phyloP scores from a whole-genome alignment of 2,329 filamentous ascomycete species.

The Fusarium proliferatum region DNA sequence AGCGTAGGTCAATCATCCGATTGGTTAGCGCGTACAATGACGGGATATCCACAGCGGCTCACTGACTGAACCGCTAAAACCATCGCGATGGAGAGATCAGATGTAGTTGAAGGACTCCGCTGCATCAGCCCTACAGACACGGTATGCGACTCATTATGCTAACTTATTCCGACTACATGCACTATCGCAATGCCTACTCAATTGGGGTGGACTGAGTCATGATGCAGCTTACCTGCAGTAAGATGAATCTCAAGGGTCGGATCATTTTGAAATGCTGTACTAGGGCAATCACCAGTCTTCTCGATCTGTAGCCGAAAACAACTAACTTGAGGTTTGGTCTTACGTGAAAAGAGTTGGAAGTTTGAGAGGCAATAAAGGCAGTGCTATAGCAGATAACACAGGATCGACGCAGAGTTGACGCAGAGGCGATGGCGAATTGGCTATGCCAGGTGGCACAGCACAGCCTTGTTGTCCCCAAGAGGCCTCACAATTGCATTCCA shows the following conservation, averaged over 20 bases:
- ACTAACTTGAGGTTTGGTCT: not conserved
- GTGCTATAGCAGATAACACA: accelerated
- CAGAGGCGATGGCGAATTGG: not conserved
- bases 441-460: not conserved
- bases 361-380: accelerated
- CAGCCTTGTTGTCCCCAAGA: not conserved
- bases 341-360: accelerated
- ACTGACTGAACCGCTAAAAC: not conserved
- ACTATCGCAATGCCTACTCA: not conserved
- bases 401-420: not conserved
- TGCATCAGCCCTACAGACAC: not conserved
- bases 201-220: not conserved
- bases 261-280: not conserved
- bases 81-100: not conserved
- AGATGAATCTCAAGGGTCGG: not conserved
- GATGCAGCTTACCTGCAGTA: not conserved
- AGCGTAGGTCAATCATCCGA: not conserved
- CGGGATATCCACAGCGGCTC: not conserved
- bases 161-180: too few relatives aligned
- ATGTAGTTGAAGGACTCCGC: not conserved
- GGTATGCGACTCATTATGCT: not conserved
- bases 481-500: not conserved
- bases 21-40: not conserved
- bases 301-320: not conserved
- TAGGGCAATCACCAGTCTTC: accelerated